phyloP scores from a whole-genome alignment of 352 stramenopile species.

The Phytophthora chlamydospora region DNA sequence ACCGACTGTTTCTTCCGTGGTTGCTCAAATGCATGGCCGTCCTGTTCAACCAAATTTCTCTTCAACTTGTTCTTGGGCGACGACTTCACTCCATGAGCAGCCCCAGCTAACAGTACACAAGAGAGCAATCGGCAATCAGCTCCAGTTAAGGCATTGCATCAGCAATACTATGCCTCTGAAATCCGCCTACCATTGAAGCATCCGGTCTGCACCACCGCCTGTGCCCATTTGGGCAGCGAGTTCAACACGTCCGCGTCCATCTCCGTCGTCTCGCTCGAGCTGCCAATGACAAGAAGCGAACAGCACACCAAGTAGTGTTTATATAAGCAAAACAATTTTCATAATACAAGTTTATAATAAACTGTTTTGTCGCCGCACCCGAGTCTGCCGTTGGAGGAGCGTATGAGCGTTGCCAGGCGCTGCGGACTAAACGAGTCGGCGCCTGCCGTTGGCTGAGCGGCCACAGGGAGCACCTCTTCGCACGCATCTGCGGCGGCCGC shows the following conservation, averaged over 20 bases:
- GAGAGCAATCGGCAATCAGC: neutral
- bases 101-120: conserved; percentile 16
- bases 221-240: conserved; percentile 59
- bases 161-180: neutral
- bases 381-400: conserved; percentile 33
- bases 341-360: conserved; percentile 5
- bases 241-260: conserved; percentile 47
- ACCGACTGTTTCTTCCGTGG: conserved; percentile 19
- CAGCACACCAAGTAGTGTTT: neutral
- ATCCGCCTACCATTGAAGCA: conserved; percentile 49
- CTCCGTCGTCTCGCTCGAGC: conserved; percentile 28
- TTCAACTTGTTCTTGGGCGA: conserved; percentile 24
- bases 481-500: conserved; percentile 30
- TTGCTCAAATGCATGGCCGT: conserved; percentile 6
- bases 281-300: conserved; percentile 4
- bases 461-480: conserved; percentile 31
- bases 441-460: conserved; percentile 6
- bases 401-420: conserved; percentile 53
- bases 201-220: conserved; percentile 56
- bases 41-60: conserved; percentile 17
- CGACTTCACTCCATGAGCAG: conserved; percentile 2
- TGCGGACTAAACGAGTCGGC: conserved; percentile 34
- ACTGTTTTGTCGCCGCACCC: conserved; percentile 35
- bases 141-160: conserved; percentile 1
- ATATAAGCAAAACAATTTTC: neutral